Percentiles rank a stretch among this genome's conserved stretches.
phyloP scores from a whole-genome alignment of 352 stramenopile species.

The Globisporangium recalcitrans region DNA sequence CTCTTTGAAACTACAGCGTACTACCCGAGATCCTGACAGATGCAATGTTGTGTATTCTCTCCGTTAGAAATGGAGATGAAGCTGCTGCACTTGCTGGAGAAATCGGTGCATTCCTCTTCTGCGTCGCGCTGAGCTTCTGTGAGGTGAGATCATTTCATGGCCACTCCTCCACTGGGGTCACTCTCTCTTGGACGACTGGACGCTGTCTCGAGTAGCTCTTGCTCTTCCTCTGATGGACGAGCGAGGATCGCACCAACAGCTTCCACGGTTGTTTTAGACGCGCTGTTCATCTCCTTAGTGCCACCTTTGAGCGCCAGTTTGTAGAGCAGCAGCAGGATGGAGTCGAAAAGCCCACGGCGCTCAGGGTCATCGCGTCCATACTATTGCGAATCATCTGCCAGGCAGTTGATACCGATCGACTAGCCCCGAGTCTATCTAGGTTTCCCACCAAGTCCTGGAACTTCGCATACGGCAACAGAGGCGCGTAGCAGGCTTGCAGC shows the following conservation, averaged over 20 bases:
- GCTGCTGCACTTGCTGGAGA: constrained; percentile 5
- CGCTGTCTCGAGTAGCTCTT: constrained; percentile 2
- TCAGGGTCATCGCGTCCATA: constrained; percentile 14
- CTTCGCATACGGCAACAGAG: constrained; percentile 19
- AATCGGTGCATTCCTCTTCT: background rate
- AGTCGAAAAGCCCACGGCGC: constrained; percentile 22
- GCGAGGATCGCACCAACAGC: constrained; percentile 16
- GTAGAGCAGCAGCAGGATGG: constrained; percentile 26
- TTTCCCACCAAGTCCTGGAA: constrained; percentile 7
- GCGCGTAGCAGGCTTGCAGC: constrained; percentile 18
- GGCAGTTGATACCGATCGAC: background rate
- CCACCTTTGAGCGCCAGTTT: constrained; percentile 22
- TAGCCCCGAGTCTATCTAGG: background rate
- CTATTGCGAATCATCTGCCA: background rate
- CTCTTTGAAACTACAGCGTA: too few relatives aligned
- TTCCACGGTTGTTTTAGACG: constrained; percentile 10
- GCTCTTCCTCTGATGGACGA: background rate
- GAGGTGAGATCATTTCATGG: background rate
- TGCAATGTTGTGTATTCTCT: too few relatives aligned
- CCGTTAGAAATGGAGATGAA: constrained; percentile 9
- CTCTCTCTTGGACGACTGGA: background rate
- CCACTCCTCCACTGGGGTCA: too few relatives aligned
- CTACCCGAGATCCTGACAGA: too few relatives aligned
- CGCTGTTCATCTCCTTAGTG: background rate
- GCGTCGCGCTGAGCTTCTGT: constrained; percentile 1